Evolutionary conservation across 495 filamentous ascomycete genomes (phyloP).

Genomic region (Hyaloscypha bicolor): DNA sequence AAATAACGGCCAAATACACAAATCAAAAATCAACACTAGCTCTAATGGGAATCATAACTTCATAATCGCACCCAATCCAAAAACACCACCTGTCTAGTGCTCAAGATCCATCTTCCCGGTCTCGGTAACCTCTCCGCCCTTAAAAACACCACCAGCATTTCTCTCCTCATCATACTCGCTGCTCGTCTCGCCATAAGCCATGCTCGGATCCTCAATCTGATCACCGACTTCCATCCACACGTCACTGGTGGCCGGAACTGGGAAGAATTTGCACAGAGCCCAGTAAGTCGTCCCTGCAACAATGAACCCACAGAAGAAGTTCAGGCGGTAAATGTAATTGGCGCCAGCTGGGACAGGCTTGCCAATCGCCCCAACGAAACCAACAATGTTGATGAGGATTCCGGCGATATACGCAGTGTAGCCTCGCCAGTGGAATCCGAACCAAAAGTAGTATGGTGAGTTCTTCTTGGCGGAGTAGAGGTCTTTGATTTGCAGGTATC

Average conservation of each 20-base stretch:
- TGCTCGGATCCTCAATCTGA: slow-evolving; percentile 53
- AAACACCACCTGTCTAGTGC: slow-evolving; percentile 2
- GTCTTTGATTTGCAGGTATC: slow-evolving; percentile 77
- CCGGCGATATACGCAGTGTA: slow-evolving; percentile 84
- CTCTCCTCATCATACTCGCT: slow-evolving; percentile 26
- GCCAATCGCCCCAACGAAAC: slow-evolving; percentile 84
- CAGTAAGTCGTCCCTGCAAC: slow-evolving; percentile 72
- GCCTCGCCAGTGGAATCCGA: slow-evolving; percentile 79
- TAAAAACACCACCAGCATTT: neutral
- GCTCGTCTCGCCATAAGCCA: slow-evolving; percentile 46
- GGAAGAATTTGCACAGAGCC: slow-evolving; percentile 64
- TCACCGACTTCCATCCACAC: slow-evolving; percentile 83
- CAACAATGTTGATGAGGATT: slow-evolving; percentile 90
- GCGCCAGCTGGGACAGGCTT: slow-evolving; percentile 70
- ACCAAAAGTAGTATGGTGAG: slow-evolving; percentile 72
- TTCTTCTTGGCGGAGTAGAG: slow-evolving; percentile 72
- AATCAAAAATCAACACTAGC: neutral
- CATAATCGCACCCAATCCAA: neutral
- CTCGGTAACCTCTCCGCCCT: slow-evolving; percentile 11
- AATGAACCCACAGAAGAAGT: slow-evolving; percentile 85
- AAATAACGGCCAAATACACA: neutral
- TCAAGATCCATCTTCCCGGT: slow-evolving; percentile 20
- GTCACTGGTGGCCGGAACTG: slow-evolving; percentile 72
- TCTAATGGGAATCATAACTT: slow-evolving; percentile 3
- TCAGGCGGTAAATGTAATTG: slow-evolving; percentile 85